phyloP scores from a whole-genome alignment of 2,329 filamentous ascomycete species.

The Arthrinium puccinioides region DNA sequence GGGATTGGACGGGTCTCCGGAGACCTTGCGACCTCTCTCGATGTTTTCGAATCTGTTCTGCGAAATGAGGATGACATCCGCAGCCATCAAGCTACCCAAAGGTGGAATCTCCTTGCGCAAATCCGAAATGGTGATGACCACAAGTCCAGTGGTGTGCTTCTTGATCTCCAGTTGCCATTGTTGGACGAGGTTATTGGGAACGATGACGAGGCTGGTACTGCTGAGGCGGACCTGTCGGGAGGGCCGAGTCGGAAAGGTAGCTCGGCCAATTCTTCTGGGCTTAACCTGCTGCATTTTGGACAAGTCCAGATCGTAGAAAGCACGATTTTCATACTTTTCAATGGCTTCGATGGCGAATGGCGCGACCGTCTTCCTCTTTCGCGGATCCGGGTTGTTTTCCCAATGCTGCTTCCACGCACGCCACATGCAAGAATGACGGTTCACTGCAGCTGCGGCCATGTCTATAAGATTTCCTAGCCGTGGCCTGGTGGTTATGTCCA shows the following conservation, averaged over 20 bases:
- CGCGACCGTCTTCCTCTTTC: neutral
- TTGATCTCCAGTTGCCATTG: constrained; percentile 80
- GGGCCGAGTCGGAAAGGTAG: constrained; percentile 18
- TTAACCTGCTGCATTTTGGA: constrained; percentile 28
- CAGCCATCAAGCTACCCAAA: constrained; percentile 49
- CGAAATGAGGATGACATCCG: constrained; percentile 75
- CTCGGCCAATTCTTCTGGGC: constrained; percentile 30
- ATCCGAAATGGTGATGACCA: constrained; percentile 55
- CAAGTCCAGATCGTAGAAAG: constrained; percentile 52
- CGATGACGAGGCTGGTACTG: constrained; percentile 67
- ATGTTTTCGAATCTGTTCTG: constrained; percentile 63
- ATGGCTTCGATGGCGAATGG: constrained; percentile 47
- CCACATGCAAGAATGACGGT: constrained; percentile 64
- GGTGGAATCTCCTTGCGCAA: constrained; percentile 46
- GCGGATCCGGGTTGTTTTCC: constrained; percentile 28
- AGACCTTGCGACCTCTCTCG: constrained; percentile 36
- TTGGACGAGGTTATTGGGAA: constrained; percentile 72
- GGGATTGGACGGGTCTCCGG: constrained; percentile 19
- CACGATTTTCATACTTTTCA: constrained; percentile 39
- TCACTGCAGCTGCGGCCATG: constrained; percentile 67
- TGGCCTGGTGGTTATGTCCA: constrained; percentile 27
- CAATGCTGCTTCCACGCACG: constrained; percentile 52
- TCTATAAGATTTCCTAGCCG: constrained; percentile 57
- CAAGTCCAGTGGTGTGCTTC: constrained; percentile 65
- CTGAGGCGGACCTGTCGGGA: constrained; percentile 55